A percentile compares a stretch with the other conserved stretches of the same genome.
Evolutionary conservation across 345 rosid genomes (phyloP).

Genomic region (Populus pruinosa): DNA sequence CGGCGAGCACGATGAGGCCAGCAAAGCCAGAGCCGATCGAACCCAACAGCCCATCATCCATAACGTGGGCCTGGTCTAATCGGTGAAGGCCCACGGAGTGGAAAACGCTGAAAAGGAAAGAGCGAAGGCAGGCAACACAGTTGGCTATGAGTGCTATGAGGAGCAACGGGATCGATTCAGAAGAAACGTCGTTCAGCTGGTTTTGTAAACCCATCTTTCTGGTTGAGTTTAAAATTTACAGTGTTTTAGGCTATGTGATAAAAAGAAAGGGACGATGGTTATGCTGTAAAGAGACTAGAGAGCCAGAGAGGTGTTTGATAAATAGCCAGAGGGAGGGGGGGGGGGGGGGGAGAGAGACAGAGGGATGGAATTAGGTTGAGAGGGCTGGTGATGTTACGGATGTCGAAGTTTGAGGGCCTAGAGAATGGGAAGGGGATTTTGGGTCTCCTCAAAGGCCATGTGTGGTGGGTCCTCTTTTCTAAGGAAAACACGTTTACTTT

Average conservation of each 20-base stretch:
- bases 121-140: slow-evolving; percentile 45
- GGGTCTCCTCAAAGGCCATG: not conserved
- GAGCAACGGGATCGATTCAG: slow-evolving; percentile 70
- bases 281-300: not conserved
- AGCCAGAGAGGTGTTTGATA: not conserved
- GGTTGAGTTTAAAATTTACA: not conserved
- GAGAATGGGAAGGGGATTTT: not conserved
- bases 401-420: slow-evolving; percentile 6
- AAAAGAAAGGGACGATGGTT: not conserved
- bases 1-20: slow-evolving; percentile 49
- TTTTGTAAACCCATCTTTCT: slow-evolving; percentile 61
- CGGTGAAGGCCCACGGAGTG: slow-evolving; percentile 26
- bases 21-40: slow-evolving; percentile 52
- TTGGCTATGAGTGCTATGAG: slow-evolving; percentile 60
- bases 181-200: slow-evolving; percentile 70
- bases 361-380: not conserved
- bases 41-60: slow-evolving; percentile 15
- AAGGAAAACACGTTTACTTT: not conserved
- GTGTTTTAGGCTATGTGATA: not conserved
- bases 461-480: slow-evolving; percentile 9
- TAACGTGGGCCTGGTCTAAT: slow-evolving; percentile 4
- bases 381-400: not conserved
- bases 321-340: not conserved
- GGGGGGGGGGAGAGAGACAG: not conserved
- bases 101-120: slow-evolving; percentile 33